phyloP scores from a whole-genome alignment of 2,329 filamentous ascomycete species.

The Trichoderma sp. region DNA sequence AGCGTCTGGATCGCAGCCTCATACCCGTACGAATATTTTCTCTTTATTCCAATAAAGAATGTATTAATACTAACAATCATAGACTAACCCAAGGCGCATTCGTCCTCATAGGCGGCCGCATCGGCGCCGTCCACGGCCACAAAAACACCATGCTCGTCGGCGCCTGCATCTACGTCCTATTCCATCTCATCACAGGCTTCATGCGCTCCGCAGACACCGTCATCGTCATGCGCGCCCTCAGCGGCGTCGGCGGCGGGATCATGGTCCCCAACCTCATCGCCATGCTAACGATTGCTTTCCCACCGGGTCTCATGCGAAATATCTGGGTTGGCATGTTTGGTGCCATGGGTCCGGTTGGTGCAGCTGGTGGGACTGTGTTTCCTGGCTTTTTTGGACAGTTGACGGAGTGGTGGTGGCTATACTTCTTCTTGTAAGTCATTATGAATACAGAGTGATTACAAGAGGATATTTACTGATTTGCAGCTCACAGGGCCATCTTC shows the following conservation, averaged over 20 bases:
- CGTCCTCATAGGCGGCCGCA: constrained; percentile 52
- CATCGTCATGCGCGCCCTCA: constrained; percentile 46
- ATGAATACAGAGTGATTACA: rapidly evolving
- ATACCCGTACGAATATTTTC: neutral
- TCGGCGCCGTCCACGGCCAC: constrained; percentile 56
- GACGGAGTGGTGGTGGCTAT: constrained; percentile 17
- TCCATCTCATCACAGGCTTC: constrained; percentile 47
- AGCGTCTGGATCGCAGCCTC: neutral
- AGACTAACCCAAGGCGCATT: constrained; percentile 54
- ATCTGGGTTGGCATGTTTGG: constrained; percentile 49
- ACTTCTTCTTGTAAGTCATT: constrained; percentile 13
- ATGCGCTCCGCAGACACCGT: constrained; percentile 45
- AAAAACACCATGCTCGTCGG: constrained; percentile 49
- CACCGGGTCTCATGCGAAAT: constrained; percentile 48
- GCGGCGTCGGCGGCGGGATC: constrained; percentile 50
- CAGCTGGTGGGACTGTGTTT: constrained; percentile 44
- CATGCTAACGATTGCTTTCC: constrained; percentile 49
- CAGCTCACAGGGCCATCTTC: neutral
- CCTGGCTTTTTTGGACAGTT: constrained; percentile 35
- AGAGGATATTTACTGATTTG: neutral
- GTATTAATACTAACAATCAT: neutral
- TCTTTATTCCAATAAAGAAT: neutral
- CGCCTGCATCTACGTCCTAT: constrained; percentile 44
- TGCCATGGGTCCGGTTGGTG: constrained; percentile 49
- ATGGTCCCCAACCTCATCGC: constrained; percentile 56